Conservation (phyloP, 306 rosid genomes). For the Cicer pinnatifidum region DNA sequence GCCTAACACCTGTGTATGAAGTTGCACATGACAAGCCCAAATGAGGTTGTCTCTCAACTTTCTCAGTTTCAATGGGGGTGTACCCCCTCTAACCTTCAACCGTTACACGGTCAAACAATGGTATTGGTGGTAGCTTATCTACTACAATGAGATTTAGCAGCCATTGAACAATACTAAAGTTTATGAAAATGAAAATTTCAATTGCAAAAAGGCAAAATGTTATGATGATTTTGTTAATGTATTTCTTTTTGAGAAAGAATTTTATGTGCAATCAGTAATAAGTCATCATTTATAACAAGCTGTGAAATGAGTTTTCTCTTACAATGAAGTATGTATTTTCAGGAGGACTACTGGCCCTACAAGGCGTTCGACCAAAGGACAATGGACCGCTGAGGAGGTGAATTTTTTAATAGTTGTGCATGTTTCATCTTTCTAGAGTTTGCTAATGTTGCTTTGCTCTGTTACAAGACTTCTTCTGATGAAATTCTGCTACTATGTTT, state of each 20-base stretch:
- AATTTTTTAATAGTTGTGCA: constrained; percentile 18
- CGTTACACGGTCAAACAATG: not conserved
- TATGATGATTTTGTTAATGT: not conserved
- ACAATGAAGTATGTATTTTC: constrained; percentile 40
- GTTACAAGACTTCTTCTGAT: not conserved
- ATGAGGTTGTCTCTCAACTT: constrained; percentile 51
- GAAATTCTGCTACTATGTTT: constrained; percentile 11
- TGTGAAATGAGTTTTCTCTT: constrained; percentile 32
- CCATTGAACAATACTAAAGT: not conserved
- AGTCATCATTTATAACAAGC: constrained; percentile 7
- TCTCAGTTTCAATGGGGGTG: constrained; percentile 33
- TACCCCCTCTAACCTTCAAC: constrained; percentile 40
- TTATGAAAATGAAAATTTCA: not conserved
- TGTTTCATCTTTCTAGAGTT: constrained; percentile 34
- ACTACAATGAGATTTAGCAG: not conserved
- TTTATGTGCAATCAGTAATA: not conserved
- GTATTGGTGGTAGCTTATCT: not conserved
- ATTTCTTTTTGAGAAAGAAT: not conserved
- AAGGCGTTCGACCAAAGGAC: constrained; percentile 98
- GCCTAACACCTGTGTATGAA: not conserved
- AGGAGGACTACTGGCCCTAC: constrained; percentile 99
- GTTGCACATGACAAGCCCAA: constrained; percentile 61
- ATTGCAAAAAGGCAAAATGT: not conserved
- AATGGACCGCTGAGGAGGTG: constrained; percentile 97
- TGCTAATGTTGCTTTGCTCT: constrained; percentile 14